Percentiles rank a stretch among this genome's conserved stretches.
These are phyloP conservation scores for Nemophila menziesii DNA, from an alignment of 257 asterid genomes.

Conservation along the genomic window DNA sequence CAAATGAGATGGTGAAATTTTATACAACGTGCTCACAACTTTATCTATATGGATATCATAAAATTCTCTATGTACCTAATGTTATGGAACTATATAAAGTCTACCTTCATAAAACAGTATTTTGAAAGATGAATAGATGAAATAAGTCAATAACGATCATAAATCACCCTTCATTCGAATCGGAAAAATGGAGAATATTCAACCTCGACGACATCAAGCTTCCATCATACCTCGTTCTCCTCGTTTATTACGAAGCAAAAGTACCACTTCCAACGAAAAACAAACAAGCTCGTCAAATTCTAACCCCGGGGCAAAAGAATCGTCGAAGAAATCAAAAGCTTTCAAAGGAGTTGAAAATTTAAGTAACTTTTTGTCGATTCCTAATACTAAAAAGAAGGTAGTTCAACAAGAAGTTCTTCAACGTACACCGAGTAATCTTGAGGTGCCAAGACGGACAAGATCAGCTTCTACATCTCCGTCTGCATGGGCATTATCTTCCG, in stretches of 20 bases:
- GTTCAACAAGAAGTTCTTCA: slow-evolving; percentile 16
- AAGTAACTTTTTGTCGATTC: not conserved
- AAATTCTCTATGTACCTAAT: not conserved
- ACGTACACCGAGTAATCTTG: slow-evolving; percentile 22
- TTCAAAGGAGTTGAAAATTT: not conserved
- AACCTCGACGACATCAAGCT: slow-evolving; percentile 2
- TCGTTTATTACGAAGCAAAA: slow-evolving; percentile 16
- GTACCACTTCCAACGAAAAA: slow-evolving; percentile 6
- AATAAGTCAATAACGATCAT: too few species aligned
- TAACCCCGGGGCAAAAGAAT: not conserved
- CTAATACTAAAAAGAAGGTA: slow-evolving; percentile 19
- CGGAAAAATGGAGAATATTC: slow-evolving; percentile 9
- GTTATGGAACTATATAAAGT: not conserved
- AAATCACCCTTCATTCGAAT: not conserved
- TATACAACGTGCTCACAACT: slow-evolving; percentile 17
- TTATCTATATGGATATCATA: too few species aligned
- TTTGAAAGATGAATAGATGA: too few species aligned
- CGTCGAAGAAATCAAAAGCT: not conserved
- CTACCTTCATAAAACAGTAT: not conserved
- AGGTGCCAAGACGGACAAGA: slow-evolving; percentile 24
- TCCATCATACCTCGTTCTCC: slow-evolving; percentile 7
- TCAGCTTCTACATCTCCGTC: slow-evolving; percentile 55
- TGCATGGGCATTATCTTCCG: slow-evolving; percentile 81
- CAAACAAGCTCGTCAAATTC: not conserved
- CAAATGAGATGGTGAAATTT: not conserved